These are phyloP conservation scores for Exophiala sp. DNA, from an alignment of 2,329 filamentous ascomycete species.

Conservation along the genomic window DNA sequence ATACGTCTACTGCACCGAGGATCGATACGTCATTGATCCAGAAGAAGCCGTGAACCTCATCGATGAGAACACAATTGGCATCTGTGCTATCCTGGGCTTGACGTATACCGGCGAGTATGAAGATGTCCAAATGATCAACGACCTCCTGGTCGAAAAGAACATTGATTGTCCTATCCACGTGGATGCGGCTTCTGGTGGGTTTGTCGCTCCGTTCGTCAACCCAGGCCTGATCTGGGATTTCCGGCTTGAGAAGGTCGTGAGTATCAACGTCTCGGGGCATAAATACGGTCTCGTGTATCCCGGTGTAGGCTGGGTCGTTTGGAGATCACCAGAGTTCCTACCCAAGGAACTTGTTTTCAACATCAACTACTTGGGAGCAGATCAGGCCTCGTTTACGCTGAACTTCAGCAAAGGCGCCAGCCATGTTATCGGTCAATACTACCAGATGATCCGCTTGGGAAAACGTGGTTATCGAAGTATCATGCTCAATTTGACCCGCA, in stretches of 20 bases:
- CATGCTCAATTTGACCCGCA: constrained; percentile 89
- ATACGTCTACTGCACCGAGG: constrained; percentile 59
- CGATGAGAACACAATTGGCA: constrained; percentile 75
- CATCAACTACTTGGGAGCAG: constrained; percentile 96
- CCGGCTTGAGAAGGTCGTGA: constrained; percentile 77
- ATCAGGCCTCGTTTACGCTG: constrained; percentile 91
- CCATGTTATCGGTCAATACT: constrained; percentile 95
- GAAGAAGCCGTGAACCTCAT: constrained; percentile 55
- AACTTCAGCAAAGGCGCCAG: constrained; percentile 96
- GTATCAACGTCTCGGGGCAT: constrained; percentile 91
- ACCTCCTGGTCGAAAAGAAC: constrained; percentile 67
- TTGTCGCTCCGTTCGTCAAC: constrained; percentile 85
- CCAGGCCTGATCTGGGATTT: constrained; percentile 89
- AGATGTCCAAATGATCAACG: constrained; percentile 86
- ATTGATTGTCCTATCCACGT: constrained; percentile 87
- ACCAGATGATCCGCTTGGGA: constrained; percentile 90
- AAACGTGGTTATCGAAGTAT: constrained; percentile 88
- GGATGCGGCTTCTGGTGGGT: constrained; percentile 85
- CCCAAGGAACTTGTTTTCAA: constrained; percentile 95
- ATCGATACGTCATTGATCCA: constrained; percentile 59
- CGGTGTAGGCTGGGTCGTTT: constrained; percentile 89
- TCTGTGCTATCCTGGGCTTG: constrained; percentile 82
- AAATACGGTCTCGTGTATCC: constrained; percentile 79
- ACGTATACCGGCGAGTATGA: constrained; percentile 97
- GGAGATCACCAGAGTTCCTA: constrained; percentile 74